Conservation (phyloP, 495 filamentous ascomycete genomes). For the Oleoguttula mirabilis region DNA sequence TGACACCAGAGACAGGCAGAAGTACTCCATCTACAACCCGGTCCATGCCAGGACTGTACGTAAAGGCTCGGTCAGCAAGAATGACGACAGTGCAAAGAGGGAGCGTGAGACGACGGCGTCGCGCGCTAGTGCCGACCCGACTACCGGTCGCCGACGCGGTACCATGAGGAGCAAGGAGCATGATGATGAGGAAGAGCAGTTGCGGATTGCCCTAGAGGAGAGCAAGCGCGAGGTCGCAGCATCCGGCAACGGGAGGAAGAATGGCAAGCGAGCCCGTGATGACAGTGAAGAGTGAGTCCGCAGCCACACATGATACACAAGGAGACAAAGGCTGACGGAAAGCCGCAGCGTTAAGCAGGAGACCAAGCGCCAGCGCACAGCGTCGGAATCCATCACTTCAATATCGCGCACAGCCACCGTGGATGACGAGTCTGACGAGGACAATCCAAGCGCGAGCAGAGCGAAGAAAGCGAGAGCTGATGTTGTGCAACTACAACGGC, state of each 20-base stretch:
- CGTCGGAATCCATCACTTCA: slow-evolving; percentile 47
- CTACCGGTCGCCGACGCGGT: slow-evolving; percentile 67
- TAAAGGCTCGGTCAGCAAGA: slow-evolving; percentile 47
- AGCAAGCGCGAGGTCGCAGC: slow-evolving; percentile 61
- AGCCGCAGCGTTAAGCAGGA: slow-evolving; percentile 40
- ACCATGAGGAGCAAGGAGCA: slow-evolving; percentile 97
- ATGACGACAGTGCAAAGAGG: slow-evolving; percentile 39
- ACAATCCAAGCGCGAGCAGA: slow-evolving; percentile 22
- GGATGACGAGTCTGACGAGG: slow-evolving; percentile 59
- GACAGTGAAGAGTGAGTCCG: slow-evolving; percentile 78
- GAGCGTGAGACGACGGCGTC: slow-evolving; percentile 34
- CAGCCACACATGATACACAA: too few species aligned
- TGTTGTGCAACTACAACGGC: slow-evolving; percentile 53
- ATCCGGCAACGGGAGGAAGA: slow-evolving; percentile 41
- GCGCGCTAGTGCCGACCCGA: slow-evolving; percentile 26
- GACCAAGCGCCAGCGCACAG: slow-evolving; percentile 60
- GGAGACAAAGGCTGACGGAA: slow-evolving; percentile 2
- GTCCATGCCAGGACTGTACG: slow-evolving; percentile 40
- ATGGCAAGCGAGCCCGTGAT: slow-evolving; percentile 73
- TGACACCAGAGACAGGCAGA: slow-evolving; percentile 39
- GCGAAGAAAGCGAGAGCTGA: slow-evolving; percentile 54
- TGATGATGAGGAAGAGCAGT: slow-evolving; percentile 86
- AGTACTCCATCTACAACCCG: slow-evolving; percentile 58
- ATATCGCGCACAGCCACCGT: slow-evolving; percentile 38
- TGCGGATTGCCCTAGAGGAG: slow-evolving; percentile 83